A percentile compares a stretch with the other conserved stretches of the same genome.
Conservation (phyloP, 768 basidiomycete genomes). For the Termitomyces sp. region DNA sequence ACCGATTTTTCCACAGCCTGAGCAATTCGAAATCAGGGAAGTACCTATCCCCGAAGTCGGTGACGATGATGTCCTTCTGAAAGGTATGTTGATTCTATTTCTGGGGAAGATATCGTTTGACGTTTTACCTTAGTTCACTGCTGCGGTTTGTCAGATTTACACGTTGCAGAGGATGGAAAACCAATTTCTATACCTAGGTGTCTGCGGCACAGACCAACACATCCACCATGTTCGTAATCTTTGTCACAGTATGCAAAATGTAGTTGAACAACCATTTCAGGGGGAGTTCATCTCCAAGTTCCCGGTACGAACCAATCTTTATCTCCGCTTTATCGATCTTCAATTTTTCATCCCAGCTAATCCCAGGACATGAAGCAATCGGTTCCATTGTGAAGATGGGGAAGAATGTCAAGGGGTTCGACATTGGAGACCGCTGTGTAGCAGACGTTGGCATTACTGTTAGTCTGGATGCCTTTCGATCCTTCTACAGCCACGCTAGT, state of each 20-base stretch:
- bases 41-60: slow-evolving; percentile 62
- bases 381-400: slow-evolving; percentile 71
- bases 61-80: slow-evolving; percentile 70
- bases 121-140: slow-evolving; percentile 26
- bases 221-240: slow-evolving; percentile 43
- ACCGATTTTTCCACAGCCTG: slow-evolving; percentile 37
- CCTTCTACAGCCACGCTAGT: slow-evolving; percentile 6
- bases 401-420: slow-evolving; percentile 73
- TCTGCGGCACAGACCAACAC: slow-evolving; percentile 60
- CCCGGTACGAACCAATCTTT: slow-evolving; percentile 28
- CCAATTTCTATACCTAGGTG: slow-evolving; percentile 25
- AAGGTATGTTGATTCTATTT: slow-evolving; percentile 33
- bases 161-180: not conserved
- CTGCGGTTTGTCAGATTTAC: slow-evolving; percentile 28
- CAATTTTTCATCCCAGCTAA: slow-evolving; percentile 34
- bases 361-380: slow-evolving; percentile 73
- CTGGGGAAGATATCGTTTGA: slow-evolving; percentile 3
- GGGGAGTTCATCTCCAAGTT: slow-evolving; percentile 63
- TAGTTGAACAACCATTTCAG: slow-evolving; percentile 4
- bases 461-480: not conserved
- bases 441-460: slow-evolving; percentile 76
- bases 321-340: not conserved
- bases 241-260: not conserved
- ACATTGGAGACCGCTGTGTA: slow-evolving; percentile 75
- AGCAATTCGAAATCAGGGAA: slow-evolving; percentile 58